A percentile compares a stretch with the other conserved stretches of the same genome.
phyloP scores from a whole-genome alignment of 306 rosid species.

The Fragaria nilgerrensis region DNA sequence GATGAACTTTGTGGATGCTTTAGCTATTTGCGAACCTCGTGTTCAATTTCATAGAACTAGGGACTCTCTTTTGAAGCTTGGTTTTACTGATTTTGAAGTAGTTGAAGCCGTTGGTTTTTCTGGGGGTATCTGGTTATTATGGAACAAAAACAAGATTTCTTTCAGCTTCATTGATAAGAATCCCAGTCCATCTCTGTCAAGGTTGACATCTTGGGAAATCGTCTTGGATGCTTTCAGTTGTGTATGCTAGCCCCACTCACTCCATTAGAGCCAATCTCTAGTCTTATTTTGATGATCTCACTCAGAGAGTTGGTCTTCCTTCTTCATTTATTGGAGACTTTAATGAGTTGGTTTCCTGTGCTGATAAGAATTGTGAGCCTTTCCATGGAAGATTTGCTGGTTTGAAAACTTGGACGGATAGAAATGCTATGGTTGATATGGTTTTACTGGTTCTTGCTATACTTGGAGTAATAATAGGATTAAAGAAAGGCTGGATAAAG shows the following conservation, averaged over 20 bases:
- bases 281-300: background rate
- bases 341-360: background rate
- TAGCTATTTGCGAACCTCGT: background rate
- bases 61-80: background rate
- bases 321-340: background rate
- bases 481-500: background rate
- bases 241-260: background rate
- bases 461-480: background rate
- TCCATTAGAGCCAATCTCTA: background rate
- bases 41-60: background rate
- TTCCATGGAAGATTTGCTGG: background rate
- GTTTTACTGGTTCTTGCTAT: background rate
- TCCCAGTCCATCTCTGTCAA: background rate
- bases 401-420: background rate
- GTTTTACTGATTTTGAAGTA: background rate
- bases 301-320: rapidly evolving
- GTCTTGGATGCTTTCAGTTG: background rate
- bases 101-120: background rate
- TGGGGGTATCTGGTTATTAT: background rate
- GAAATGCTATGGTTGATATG: background rate
- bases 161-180: too few relatives aligned
- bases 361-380: background rate
- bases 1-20: background rate
- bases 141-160: background rate
- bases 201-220: rapidly evolving